phyloP scores from a whole-genome alignment of 768 basidiomycete species.

The Leucosporidium yakuticum region DNA sequence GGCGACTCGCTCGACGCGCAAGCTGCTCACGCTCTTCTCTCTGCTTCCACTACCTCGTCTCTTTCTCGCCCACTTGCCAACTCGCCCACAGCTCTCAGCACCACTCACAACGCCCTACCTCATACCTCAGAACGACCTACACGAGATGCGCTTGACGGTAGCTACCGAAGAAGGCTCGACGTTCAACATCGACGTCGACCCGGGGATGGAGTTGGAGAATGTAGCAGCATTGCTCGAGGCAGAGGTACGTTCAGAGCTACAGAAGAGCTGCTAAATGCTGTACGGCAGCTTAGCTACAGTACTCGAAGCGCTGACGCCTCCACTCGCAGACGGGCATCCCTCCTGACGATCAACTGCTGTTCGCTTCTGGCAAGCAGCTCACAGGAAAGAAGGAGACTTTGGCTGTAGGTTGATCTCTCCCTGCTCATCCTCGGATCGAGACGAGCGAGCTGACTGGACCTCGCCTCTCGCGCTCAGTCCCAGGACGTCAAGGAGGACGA shows the following conservation, averaged over 20 bases:
- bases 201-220: conserved; percentile 84
- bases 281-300: not conserved
- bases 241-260: conserved; percentile 58
- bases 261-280: not conserved
- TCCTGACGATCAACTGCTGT: conserved; percentile 64
- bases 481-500: conserved; percentile 62
- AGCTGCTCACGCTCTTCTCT: not conserved
- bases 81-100: not conserved
- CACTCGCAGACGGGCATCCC: conserved; percentile 64
- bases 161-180: conserved; percentile 44
- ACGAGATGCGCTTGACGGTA: conserved; percentile 45
- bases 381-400: conserved; percentile 63
- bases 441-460: not conserved
- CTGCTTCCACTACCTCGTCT: not conserved
- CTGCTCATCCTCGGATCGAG: not conserved
- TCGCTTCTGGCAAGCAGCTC: conserved; percentile 62
- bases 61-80: no score
- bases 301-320: not conserved
- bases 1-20: not conserved
- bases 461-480: conserved; percentile 29
- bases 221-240: conserved; percentile 90
- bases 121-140: not conserved
- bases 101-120: not conserved
- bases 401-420: conserved; percentile 38
- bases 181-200: conserved; percentile 67